Conservation (phyloP, 225 moss, liverwort and hornwort species). For the Neckera pumila region DNA sequence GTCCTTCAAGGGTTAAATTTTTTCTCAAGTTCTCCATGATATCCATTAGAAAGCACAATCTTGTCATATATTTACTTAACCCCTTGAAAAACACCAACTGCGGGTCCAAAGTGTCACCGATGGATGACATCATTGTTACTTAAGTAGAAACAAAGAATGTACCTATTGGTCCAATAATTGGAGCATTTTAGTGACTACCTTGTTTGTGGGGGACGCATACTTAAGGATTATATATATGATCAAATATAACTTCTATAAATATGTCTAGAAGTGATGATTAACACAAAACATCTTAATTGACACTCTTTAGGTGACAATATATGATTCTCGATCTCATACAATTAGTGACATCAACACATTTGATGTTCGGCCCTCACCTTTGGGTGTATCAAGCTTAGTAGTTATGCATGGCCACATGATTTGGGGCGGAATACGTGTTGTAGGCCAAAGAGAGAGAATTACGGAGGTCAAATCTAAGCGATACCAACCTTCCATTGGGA, state of each 20-base stretch:
- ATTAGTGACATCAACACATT: slow-evolving; percentile 10
- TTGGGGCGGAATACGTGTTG: background rate
- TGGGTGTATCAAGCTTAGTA: background rate
- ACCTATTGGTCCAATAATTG: background rate
- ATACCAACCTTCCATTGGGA: background rate
- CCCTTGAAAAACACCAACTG: rapidly evolving
- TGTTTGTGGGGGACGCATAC: rapidly evolving
- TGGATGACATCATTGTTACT: background rate
- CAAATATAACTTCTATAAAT: background rate
- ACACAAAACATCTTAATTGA: background rate
- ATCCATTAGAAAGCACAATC: background rate
- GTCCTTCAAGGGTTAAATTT: background rate
- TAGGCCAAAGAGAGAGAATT: background rate
- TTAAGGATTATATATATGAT: no score
- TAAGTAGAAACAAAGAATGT: rapidly evolving
- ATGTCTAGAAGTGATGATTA: no score
- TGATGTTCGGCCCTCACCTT: background rate
- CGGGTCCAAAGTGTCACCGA: rapidly evolving
- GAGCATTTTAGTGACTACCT: background rate
- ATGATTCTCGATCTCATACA: slow-evolving; percentile 16
- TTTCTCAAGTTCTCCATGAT: background rate
- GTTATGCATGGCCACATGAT: slow-evolving; percentile 8
- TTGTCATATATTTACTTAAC: background rate
- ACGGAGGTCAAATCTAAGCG: background rate
- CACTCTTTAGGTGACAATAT: background rate